These are phyloP conservation scores for Alternaria arborescens DNA, from an alignment of 2,329 filamentous ascomycete species.

Conservation along the genomic window DNA sequence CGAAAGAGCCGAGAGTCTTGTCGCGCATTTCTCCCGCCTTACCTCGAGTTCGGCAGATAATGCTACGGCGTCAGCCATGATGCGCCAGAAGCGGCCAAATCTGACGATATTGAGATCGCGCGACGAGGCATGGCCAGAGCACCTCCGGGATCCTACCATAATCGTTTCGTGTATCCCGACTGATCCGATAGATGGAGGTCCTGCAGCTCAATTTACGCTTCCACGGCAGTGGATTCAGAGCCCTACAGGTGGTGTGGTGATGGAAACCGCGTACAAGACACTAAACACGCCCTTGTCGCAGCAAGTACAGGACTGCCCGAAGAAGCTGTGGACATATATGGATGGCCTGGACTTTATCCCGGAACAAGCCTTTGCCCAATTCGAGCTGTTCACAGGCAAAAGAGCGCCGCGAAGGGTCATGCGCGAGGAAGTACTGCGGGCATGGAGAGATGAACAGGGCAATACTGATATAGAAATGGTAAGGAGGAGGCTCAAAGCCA, in stretches of 20 bases:
- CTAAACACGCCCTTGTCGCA: constrained; percentile 74
- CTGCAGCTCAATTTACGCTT: constrained; percentile 74
- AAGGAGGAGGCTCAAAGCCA: constrained; percentile 43
- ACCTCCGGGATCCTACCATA: constrained; percentile 72
- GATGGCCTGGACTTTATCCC: constrained; percentile 79
- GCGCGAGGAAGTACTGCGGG: constrained; percentile 67
- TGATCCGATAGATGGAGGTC: constrained; percentile 69
- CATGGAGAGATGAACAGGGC: constrained; percentile 47
- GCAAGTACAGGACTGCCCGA: constrained; percentile 69
- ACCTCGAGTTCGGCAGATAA: constrained; percentile 32
- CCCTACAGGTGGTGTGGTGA: constrained; percentile 76
- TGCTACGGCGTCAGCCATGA: constrained; percentile 23
- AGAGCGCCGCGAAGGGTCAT: constrained; percentile 75
- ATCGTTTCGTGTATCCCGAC: constrained; percentile 80
- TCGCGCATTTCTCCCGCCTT: constrained; percentile 72
- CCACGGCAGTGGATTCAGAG: constrained; percentile 75
- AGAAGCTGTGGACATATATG: constrained; percentile 75
- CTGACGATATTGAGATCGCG: constrained; percentile 68
- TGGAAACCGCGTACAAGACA: constrained; percentile 77
- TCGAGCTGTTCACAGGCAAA: constrained; percentile 80
- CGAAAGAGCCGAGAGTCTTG: constrained; percentile 72
- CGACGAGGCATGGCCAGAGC: constrained; percentile 70
- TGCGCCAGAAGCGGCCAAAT: constrained; percentile 43
- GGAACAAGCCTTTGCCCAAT: constrained; percentile 83
- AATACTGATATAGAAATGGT: constrained; percentile 44